A percentile compares a stretch with the other conserved stretches of the same genome.
Evolutionary conservation across 257 asterid species (phyloP).

Genomic region (Anisodus acutangulus): DNA sequence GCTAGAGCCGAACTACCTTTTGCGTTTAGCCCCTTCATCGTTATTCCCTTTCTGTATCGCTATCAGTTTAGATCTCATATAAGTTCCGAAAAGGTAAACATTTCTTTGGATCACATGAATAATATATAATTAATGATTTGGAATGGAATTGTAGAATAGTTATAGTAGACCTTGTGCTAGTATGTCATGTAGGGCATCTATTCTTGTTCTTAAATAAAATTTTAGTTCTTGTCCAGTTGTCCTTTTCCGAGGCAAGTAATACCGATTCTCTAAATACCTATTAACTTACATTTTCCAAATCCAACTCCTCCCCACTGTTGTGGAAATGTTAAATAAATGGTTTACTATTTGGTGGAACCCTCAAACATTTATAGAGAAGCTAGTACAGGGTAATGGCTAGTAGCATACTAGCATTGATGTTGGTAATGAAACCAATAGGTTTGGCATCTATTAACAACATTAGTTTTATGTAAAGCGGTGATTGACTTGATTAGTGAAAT

Average conservation of each 20-base stretch:
- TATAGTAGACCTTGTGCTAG: slow-evolving; percentile 2
- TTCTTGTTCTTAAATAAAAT: not conserved
- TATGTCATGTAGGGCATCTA: not conserved
- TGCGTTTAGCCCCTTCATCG: not conserved
- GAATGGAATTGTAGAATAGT: not conserved
- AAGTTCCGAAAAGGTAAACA: not conserved
- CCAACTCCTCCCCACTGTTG: not conserved
- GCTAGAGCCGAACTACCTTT: slow-evolving; percentile 19
- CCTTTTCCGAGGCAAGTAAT: slow-evolving; percentile 1
- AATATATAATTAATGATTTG: not conserved
- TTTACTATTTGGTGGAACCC: not conserved
- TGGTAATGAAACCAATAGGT: slow-evolving; percentile 3
- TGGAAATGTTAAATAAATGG: slow-evolving; percentile 9
- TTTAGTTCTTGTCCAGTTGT: slow-evolving; percentile 7
- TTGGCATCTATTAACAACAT: not conserved
- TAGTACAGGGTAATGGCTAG: not conserved
- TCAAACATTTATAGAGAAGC: slow-evolving; percentile 17
- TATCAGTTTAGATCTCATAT: not conserved
- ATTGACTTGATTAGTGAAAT: not conserved
- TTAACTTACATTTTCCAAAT: not conserved
- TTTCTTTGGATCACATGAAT: not conserved
- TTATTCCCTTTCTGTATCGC: not conserved
- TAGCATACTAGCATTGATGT: not conserved
- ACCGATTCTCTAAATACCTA: not conserved
- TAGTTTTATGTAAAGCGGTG: not conserved